These are phyloP conservation scores for Baeospora myosura DNA, from an alignment of 1,284 basidiomycete species.

Conservation along the genomic window DNA sequence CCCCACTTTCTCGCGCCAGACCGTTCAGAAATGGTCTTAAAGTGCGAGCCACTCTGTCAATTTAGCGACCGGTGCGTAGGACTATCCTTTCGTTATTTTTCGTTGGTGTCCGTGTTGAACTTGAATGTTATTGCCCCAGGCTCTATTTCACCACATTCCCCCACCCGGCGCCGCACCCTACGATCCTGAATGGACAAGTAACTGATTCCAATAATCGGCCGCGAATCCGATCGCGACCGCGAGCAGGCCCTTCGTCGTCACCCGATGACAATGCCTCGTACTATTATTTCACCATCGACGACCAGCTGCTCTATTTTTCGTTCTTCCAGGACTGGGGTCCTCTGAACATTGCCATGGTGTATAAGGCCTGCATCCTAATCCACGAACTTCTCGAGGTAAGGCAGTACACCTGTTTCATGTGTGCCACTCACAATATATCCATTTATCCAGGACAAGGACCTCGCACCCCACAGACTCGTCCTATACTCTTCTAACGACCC, in stretches of 20 bases:
- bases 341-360: constrained; percentile 86
- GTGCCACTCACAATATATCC: constrained; percentile 29
- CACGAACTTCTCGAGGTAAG: constrained; percentile 81
- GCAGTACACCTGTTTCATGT: constrained; percentile 22
- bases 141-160: constrained; percentile 79
- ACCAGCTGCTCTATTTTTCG: constrained; percentile 86
- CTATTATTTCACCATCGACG: constrained; percentile 86
- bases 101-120: constrained; percentile 8
- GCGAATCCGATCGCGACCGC: constrained; percentile 50
- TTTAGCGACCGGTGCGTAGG: constrained; percentile 68
- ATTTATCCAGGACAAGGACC: constrained; percentile 54
- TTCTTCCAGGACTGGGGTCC: constrained; percentile 97
- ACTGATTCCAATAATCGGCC: constrained; percentile 46
- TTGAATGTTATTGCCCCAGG: constrained; percentile 29
- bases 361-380: constrained; percentile 89
- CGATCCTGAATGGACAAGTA: constrained; percentile 51
- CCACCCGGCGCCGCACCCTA: constrained; percentile 57
- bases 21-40: constrained; percentile 48
- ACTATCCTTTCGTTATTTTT: constrained; percentile 13
- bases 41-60: constrained; percentile 68
- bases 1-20: no score
- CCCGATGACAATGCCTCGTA: constrained; percentile 66
- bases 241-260: constrained; percentile 49
- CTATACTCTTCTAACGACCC: constrained; percentile 87
- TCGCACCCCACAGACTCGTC: constrained; percentile 67